Conservation (phyloP, 192 early-diverging fungal species). For the Coemansia sp. region DNA sequence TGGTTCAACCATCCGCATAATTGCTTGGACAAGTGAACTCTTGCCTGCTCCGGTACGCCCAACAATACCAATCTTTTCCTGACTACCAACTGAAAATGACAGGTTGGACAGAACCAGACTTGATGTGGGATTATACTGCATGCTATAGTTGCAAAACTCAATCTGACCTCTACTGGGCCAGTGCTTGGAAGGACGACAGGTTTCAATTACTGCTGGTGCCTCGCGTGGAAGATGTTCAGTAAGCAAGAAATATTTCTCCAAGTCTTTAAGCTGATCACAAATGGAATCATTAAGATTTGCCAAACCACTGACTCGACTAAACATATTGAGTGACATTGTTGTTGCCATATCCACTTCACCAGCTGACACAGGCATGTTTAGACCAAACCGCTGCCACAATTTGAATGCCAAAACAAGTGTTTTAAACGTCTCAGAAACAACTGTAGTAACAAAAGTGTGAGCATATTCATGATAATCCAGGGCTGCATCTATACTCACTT, state of each 20-base stretch:
- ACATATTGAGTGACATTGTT: neutral
- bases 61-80: conserved; percentile 78
- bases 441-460: neutral
- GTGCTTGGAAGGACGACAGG: conserved; percentile 48
- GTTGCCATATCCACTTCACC: conserved; percentile 13
- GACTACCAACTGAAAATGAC: conserved; percentile 55
- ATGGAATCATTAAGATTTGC: neutral
- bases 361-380: neutral
- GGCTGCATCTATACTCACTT: neutral
- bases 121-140: conserved; percentile 14
- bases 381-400: neutral
- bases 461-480: neutral
- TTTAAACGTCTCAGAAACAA: conserved; percentile 1
- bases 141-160: conserved; percentile 33
- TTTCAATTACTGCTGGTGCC: conserved; percentile 60
- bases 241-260: neutral
- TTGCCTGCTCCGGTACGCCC: conserved; percentile 86
- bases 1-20: conserved; percentile 70
- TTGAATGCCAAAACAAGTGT: conserved; percentile 6
- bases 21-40: conserved; percentile 57
- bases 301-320: neutral
- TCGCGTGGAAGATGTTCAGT: conserved; percentile 42
- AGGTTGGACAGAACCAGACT: conserved; percentile 40
- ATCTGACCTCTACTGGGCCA: conserved; percentile 74
- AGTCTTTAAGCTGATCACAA: neutral